Percentiles rank a stretch among this genome's conserved stretches.
Conservation (phyloP, 192 early-diverging fungal species). For the Rhizoclosmatium globosum region DNA sequence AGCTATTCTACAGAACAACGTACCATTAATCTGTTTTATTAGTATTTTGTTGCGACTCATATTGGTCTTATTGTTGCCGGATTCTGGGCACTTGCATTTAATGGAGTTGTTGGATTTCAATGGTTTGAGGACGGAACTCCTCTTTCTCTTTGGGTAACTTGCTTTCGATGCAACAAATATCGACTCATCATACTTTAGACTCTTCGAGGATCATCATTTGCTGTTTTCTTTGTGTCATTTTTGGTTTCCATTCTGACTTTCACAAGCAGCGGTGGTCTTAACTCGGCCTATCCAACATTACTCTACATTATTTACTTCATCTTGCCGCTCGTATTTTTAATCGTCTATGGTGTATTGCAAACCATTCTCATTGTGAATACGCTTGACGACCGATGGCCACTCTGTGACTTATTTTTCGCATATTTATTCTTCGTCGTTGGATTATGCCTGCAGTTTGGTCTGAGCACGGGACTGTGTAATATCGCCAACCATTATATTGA, state of each 20-base stretch:
- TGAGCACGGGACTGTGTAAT: constrained; percentile 78
- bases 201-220: constrained; percentile 79
- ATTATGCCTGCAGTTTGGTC: constrained; percentile 78
- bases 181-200: constrained; percentile 50
- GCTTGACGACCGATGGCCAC: constrained; percentile 90
- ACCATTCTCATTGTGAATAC: constrained; percentile 88
- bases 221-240: constrained; percentile 76
- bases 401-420: constrained; percentile 87
- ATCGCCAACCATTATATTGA: constrained; percentile 88
- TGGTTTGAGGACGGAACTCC: constrained; percentile 92
- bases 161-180: background rate
- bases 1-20: background rate
- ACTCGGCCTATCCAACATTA: constrained; percentile 63
- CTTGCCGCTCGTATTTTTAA: constrained; percentile 75
- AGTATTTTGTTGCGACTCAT: constrained; percentile 85
- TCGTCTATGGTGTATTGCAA: constrained; percentile 84
- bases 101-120: constrained; percentile 92
- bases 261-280: constrained; percentile 63
- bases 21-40: background rate
- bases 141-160: constrained; percentile 82
- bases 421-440: constrained; percentile 81
- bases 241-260: constrained; percentile 85
- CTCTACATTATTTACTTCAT: constrained; percentile 87
- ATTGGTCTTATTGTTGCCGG: constrained; percentile 79
- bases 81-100: constrained; percentile 88